phyloP scores from a whole-genome alignment of 768 basidiomycete genomes.

The Trametes coccinea region DNA sequence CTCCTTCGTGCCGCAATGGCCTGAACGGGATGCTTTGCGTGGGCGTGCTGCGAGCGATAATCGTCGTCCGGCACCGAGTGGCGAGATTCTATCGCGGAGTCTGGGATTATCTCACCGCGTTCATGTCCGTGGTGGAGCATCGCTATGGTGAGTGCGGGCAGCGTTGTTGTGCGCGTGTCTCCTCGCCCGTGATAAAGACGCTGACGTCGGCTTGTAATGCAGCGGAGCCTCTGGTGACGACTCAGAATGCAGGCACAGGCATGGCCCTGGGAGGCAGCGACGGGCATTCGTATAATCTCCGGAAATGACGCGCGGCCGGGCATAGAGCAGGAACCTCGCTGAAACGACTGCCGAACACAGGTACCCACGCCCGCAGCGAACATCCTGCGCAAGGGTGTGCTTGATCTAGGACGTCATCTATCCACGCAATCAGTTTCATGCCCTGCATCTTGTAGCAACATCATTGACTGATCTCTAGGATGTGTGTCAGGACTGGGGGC shows the following conservation, averaged over 20 bases:
- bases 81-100: background rate
- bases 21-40: slow-evolving; percentile 3
- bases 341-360: slow-evolving; percentile 1
- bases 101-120: background rate
- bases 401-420: background rate
- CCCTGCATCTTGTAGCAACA: background rate
- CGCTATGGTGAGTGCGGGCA: background rate
- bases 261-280: background rate
- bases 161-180: background rate
- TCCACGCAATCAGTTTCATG: background rate
- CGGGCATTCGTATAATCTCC: slow-evolving; percentile 2
- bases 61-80: slow-evolving; percentile 3
- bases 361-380: background rate
- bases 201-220: background rate
- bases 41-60: background rate
- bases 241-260: too few relatives aligned
- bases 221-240: background rate
- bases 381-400: too few relatives aligned
- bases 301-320: background rate
- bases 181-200: background rate
- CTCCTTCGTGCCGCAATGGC: background rate
- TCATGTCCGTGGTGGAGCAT: slow-evolving; percentile 12
- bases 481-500: background rate
- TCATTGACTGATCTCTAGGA: background rate
- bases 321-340: background rate